Base-by-base conservation (phyloP, 306 rosid genomes). In the Hippophae gyantsensis region DNA sequence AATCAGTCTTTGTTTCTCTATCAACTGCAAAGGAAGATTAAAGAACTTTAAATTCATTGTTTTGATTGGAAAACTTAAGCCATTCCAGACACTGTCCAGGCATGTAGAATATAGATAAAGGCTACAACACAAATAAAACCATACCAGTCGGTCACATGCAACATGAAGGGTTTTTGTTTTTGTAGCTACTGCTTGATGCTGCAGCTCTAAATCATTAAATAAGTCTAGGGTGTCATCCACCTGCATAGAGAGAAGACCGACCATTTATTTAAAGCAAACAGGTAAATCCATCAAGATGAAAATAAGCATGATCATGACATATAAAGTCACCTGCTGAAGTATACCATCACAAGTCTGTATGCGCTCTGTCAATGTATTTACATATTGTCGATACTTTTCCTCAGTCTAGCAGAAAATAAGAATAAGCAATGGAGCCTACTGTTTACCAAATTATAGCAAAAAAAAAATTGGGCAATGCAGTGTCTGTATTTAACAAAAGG, bases 101-200 rank as follows among this genome's bases (percentile, higher is more conserved):
- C 42, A 48, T 68, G 13, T 62, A 50, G 48, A 68, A 60, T 49
- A 53, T 18, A 10, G n/a, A 51, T 49, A 40, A 42, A 26, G 11
- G 60, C 13, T 26, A 13, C 25, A 40, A 69, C 48, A 14, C 44
- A 63, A 60, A 68, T 59, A 67, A 74, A 73, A 67, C 23, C 81
- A 52, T 55, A 88, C 99, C 90, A 93, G 58, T 64, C 94, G 73
- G 44, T 93, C 99, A 56, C 97, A 93, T 7, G 99, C 99, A 75
- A 88, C 99, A 63, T 93, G 99, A 59, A 93, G 97, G 2, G 99
- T 93, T 81, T 85, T 88, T 47, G 99, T 93, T 89, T 88, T 93
- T 18, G 90, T 88, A 63, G 97, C 95, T 27, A 93, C 97, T 42
- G 97, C 97, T 65, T 86, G 90, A 79, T 93, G 99, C 77, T 93